These are phyloP conservation scores for Neocallimastix lanati DNA, from an alignment of 192 early-diverging fungal genomes.

Conservation along the genomic window DNA sequence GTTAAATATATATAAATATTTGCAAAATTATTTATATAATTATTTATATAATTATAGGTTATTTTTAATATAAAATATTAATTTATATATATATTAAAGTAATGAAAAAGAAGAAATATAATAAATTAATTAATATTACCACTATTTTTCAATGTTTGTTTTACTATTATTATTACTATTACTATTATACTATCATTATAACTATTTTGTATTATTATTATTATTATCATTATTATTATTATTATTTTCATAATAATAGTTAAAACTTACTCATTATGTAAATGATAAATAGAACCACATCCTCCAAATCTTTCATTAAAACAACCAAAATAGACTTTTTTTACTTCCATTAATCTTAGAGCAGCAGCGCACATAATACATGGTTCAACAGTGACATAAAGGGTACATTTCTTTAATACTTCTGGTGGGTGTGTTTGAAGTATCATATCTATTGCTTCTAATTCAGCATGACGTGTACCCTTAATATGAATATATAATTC, in stretches of 20 bases:
- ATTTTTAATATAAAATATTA: too few species aligned
- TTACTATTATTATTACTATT: too few species aligned
- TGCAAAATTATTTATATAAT: neutral
- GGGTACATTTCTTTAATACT: conserved; percentile 28
- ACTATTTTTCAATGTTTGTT: too few species aligned
- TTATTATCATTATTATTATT: too few species aligned
- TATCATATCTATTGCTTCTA: conserved; percentile 78
- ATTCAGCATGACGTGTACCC: conserved; percentile 86
- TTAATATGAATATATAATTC: conserved; percentile 9
- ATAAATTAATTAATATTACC: too few species aligned
- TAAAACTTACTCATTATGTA: conserved; percentile 51
- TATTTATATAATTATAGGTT: too few species aligned
- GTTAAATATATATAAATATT: neutral
- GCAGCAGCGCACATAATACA: conserved; percentile 97
- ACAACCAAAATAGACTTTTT: conserved; percentile 80
- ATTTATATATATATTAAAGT: too few species aligned
- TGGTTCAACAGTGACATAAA: conserved; percentile 96
- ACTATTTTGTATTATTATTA: too few species aligned
- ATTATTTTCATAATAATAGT: neutral
- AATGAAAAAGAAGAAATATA: too few species aligned
- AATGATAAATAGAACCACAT: conserved; percentile 71
- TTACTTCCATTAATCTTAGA: conserved; percentile 55
- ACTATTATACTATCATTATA: too few species aligned
- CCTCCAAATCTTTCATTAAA: conserved; percentile 92
- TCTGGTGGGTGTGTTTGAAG: conserved; percentile 8